Evolutionary conservation across 179 eudicot genomes (phyloP), one percentile per base, ranked within the genome.

Genomic region (Silene vulgaris): DNA sequence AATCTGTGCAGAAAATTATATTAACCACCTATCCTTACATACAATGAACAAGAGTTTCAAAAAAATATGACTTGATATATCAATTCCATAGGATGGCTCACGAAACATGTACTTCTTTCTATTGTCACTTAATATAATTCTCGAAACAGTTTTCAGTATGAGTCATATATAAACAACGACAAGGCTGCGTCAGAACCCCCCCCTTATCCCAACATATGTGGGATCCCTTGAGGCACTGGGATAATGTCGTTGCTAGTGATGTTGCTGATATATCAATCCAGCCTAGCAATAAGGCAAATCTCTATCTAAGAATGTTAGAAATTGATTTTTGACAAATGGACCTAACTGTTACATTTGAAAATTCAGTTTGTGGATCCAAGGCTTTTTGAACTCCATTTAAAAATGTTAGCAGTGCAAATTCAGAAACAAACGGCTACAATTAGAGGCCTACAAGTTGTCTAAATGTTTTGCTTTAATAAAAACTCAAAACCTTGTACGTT

Each of bases 1-100:
- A 83, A 95, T 90, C 99, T 95, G 89, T 64, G 61, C 52, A 69
- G 56, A 82, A 54, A 48, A 74, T 60, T 9, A 59, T 78, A 71
- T 56, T 77, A 80, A 54, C 52, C 11, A 56, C 50, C 30, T 37
- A 57, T 20, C 50, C 19, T 43, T 20, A 62, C 26, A 52, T 64
- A 35, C 66, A 61, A 35, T 69, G 8, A 66, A 7, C 40, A 16
- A 19, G n/a, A 45, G n/a, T 52, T 16, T 45, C 6, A 9, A 43
- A 20, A 20, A 40, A 68, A 69, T 37, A 19, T 21, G 59, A 48
- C 17, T 26, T 54, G 32, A 64, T 28, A 64, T 23, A 8, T 62
- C 66, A 21, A 11, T 62, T 3, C 16, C 37, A 26, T 56, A 6
- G 14, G 3, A 56, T 16, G 60, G 60, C 60, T 14, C 60, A n/a